A percentile compares a stretch with the other conserved stretches of the same genome.
phyloP scores from a whole-genome alignment of 176 grass and related monocot genomes.

The Aegilops tauschii region DNA sequence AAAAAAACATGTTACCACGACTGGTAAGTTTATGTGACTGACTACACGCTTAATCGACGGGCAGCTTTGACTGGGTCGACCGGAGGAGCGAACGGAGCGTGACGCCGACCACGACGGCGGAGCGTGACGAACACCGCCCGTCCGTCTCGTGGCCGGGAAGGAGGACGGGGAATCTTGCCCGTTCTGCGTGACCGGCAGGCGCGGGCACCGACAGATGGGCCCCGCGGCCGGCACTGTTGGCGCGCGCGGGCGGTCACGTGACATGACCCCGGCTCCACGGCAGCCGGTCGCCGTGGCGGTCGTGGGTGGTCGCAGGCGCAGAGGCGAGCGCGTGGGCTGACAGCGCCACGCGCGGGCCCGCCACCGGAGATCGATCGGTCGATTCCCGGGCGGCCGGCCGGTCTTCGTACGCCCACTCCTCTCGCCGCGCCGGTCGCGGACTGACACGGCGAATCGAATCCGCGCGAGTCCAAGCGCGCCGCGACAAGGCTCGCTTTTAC shows the following conservation, averaged over 20 bases:
- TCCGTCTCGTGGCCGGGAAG: not conserved
- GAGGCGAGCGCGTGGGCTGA: not conserved
- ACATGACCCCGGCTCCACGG: slow-evolving; percentile 9
- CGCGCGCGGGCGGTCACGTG: not conserved
- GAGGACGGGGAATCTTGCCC: not conserved
- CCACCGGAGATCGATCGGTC: too few relatives aligned
- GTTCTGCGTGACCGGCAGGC: not conserved
- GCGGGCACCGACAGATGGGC: not conserved
- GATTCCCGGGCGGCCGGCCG: too few relatives aligned
- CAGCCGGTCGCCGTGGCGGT: not conserved
- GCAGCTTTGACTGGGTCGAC: not conserved
- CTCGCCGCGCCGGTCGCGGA: not conserved
- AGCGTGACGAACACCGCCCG: not conserved
- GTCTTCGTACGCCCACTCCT: not conserved
- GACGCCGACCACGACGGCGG: not conserved
- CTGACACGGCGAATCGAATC: not conserved
- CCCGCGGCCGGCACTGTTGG: too few relatives aligned
- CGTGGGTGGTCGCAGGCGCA: not conserved
- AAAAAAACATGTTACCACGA: too few relatives aligned
- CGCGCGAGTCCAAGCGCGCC: not conserved
- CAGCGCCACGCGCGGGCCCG: too few relatives aligned
- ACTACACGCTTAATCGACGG: not conserved
- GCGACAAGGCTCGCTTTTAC: slow-evolving; percentile 33
- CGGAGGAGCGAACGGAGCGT: too few relatives aligned
- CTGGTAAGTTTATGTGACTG: too few relatives aligned